Conservation (phyloP, 345 rosid genomes). For the Gynandropsis gynandra region DNA sequence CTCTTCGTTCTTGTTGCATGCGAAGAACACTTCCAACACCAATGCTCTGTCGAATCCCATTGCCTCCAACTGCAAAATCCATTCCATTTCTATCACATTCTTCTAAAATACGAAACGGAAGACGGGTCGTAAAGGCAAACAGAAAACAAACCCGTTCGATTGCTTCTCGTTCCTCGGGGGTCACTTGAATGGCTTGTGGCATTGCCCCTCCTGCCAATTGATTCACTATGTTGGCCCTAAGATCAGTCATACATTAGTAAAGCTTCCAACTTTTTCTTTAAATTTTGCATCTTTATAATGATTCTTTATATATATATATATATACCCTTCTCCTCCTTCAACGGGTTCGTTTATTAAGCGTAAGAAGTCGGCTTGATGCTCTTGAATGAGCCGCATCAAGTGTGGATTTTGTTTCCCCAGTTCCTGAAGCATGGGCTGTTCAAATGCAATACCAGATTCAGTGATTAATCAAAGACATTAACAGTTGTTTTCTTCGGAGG, state of each 20-base stretch:
- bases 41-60: slow-evolving; percentile 64
- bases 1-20: slow-evolving; percentile 73
- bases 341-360: slow-evolving; percentile 49
- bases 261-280: no score
- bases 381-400: slow-evolving; percentile 52
- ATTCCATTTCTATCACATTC: no score
- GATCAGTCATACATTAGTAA: no score
- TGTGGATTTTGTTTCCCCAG: slow-evolving; percentile 57
- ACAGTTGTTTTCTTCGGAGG: background rate
- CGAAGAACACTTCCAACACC: slow-evolving; percentile 54
- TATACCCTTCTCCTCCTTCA: slow-evolving; percentile 67
- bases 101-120: no score
- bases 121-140: background rate
- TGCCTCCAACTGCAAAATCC: slow-evolving; percentile 68
- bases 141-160: slow-evolving; percentile 45
- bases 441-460: no score
- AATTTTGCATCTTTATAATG: no score
- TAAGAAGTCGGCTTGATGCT: slow-evolving; percentile 56
- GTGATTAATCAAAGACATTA: slow-evolving; percentile 4
- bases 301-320: no score
- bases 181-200: slow-evolving; percentile 62
- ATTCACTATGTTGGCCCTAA: slow-evolving; percentile 45
- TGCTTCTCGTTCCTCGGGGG: slow-evolving; percentile 71
- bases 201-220: slow-evolving; percentile 49
- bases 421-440: slow-evolving; percentile 71